Evolutionary conservation across 345 rosid genomes (phyloP), one percentile per base, ranked within the genome.

Genomic region (Lumnitzera littorea): DNA sequence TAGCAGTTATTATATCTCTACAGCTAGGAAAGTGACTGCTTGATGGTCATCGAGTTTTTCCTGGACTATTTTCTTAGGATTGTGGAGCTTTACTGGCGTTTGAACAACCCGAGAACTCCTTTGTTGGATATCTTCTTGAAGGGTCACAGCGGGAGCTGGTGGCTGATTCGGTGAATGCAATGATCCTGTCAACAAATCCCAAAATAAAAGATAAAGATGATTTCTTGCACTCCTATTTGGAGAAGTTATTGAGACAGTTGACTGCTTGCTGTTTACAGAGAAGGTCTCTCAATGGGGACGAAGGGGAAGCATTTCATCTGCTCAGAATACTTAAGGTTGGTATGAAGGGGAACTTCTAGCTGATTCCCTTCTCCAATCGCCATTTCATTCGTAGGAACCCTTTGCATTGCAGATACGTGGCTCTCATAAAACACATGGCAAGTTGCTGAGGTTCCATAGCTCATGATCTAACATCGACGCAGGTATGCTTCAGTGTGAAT

Each of bases 81-180:
- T 88, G 91, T 66, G 87, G 79, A 72, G 85, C 99, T 47, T 69
- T 90, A 72, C 84, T 94, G 62, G 99, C 89, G 14, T 90, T 82
- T 46, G 89, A 82, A 69, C 74, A 69, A 13, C 97, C 96, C 1
- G 73, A 67, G 51, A 80, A 88, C 63, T 88, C 92, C n/a, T 69
- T 79, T 15, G 77, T 78, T 6, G 92, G 95, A 48, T 80, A 82
- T 67, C 92, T 90, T 56, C 83, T 94, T 11, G 78, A 83, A 67
- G 87, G 81, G 50, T 76, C 96, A 0, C 99, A 77, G 58, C 80
- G 87, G n/a, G 99, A 94, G 69, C 65, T 88, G 53, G 96, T 94
- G 56, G 97, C 97, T 1, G 99, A 94, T 72, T 73, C 84, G 0
- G 85, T 90, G 51, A 94, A 94, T 59, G 88, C 89, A 10, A 83